Base-by-base conservation (phyloP, 2,329 filamentous ascomycete genomes). In the Fusarium graminum region DNA sequence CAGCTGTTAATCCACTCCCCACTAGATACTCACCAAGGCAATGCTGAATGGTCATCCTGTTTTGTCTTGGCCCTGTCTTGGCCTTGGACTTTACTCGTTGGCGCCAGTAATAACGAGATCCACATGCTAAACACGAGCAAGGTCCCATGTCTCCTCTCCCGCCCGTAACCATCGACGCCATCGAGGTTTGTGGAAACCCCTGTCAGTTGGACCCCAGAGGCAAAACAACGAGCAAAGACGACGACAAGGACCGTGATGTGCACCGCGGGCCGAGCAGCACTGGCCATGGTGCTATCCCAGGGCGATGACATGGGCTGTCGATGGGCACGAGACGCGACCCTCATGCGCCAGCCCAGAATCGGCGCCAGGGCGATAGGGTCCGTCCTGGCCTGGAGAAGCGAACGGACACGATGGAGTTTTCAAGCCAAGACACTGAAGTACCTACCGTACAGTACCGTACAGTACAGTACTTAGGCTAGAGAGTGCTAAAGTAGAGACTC, bases 121-220 rank as follows among this genome's bases (percentile, higher is more conserved):
- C 69, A 71, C 66, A 59, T 53, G 59, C 70, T 72, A 71, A 63
- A 72, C 65, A 73, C 66, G 65, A 73, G 60, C 71, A 66, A 73
- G 67, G 62, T 54, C 55, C 68, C 65, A 73, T 73, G 71, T 71
- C 68, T 72, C 59, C 58, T 70, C 66, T 73, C 71, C 71, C 71
- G 71, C 62, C 71, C 67, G 67, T 72, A 57, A 69, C 58, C 70
- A 72, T 72, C 70, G 70, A 72, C 70, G 66, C 70, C 70, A 72
- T 72, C 67, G 61, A 67, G 53, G 62, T 53, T 56, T 67, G 46
- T 52, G 50, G 55, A 47, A 69, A 68, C 65, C 65, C 65, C 61
- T 52, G 61, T 53, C 14, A 36, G 44, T 52, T 55, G 53, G 56
- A 71, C 66, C 68, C 66, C 66, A 34, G 70, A 69, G 64, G 68